These are phyloP conservation scores for Cenchrus purpureus DNA, from an alignment of 176 grass and related monocot species.

Conservation along the genomic window DNA sequence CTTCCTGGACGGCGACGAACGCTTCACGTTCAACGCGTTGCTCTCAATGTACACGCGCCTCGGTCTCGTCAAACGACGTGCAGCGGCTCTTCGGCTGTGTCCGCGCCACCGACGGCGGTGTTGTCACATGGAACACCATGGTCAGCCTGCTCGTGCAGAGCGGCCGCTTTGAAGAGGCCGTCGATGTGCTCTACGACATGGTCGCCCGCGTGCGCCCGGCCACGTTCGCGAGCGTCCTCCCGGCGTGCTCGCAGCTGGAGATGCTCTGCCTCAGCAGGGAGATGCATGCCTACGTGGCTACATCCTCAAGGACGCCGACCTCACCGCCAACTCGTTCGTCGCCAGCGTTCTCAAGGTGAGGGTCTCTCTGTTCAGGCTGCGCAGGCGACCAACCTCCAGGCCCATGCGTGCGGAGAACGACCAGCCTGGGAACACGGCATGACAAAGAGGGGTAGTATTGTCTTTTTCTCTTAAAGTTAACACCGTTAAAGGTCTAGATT, in stretches of 20 bases:
- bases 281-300: conserved; percentile 57
- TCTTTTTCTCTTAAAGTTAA: too few relatives aligned
- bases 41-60: conserved; percentile 93
- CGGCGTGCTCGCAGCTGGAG: conserved; percentile 68
- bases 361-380: too few relatives aligned
- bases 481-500: too few relatives aligned
- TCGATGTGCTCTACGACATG: conserved; percentile 65
- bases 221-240: conserved; percentile 76
- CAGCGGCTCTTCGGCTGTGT: conserved; percentile 52
- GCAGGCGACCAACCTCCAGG: too few relatives aligned
- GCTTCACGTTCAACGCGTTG: conserved; percentile 75
- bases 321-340: conserved; percentile 79
- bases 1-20: conserved; percentile 41
- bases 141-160: conserved; percentile 75
- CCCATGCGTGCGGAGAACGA: too few relatives aligned
- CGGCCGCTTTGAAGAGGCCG: conserved; percentile 48
- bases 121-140: conserved; percentile 93
- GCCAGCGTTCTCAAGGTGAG: conserved; percentile 42
- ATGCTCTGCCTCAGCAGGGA: conserved; percentile 59
- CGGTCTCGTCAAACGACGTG: conserved; percentile 59
- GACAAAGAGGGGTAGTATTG: too few relatives aligned
- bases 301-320: conserved; percentile 53
- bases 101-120: conserved; percentile 13
- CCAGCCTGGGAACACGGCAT: too few relatives aligned
- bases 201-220: conserved; percentile 59